Percentiles rank a stretch among this genome's conserved stretches.
Conservation (phyloP, 176 grass and related monocot species). For the Miscanthus lutarioriparius region DNA sequence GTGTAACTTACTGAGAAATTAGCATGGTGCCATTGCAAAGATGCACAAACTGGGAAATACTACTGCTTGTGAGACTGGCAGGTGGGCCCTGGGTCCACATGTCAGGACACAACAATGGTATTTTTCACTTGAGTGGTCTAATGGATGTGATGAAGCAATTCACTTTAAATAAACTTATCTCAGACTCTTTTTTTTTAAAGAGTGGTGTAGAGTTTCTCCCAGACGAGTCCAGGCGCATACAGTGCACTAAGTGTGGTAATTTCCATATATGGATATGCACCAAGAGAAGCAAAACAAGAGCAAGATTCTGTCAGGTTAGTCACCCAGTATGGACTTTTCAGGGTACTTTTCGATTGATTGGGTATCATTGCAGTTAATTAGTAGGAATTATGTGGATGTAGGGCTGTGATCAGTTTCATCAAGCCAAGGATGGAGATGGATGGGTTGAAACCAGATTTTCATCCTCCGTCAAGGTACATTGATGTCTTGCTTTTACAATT, state of each 20-base stretch:
- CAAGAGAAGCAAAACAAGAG: slow-evolving; percentile 81
- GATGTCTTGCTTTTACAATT: slow-evolving; percentile 16
- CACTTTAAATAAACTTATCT: slow-evolving; percentile 18
- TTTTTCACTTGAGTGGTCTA: not conserved
- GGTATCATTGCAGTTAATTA: slow-evolving; percentile 22
- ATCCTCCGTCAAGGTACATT: slow-evolving; percentile 60
- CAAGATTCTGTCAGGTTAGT: slow-evolving; percentile 96
- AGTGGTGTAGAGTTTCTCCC: slow-evolving; percentile 79
- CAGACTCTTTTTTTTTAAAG: slow-evolving; percentile 43
- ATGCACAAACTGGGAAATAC: not conserved
- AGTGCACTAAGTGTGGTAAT: slow-evolving; percentile 96
- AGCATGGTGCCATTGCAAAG: not conserved
- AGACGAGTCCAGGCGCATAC: slow-evolving; percentile 95
- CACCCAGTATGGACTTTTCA: slow-evolving; percentile 18
- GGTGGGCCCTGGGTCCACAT: not conserved
- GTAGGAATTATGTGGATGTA: slow-evolving; percentile 36
- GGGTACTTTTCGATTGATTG: slow-evolving; percentile 6
- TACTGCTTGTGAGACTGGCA: not conserved
- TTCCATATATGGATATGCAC: slow-evolving; percentile 99
- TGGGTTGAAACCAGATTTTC: slow-evolving; percentile 92
- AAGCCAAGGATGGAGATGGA: slow-evolving; percentile 96
- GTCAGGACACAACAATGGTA: not conserved
- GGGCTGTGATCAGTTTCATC: slow-evolving; percentile 86
- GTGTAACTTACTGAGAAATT: slow-evolving; percentile 2
- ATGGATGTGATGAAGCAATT: not conserved